phyloP scores from a whole-genome alignment of 257 asterid genomes.

The Solanum dulcamara region DNA sequence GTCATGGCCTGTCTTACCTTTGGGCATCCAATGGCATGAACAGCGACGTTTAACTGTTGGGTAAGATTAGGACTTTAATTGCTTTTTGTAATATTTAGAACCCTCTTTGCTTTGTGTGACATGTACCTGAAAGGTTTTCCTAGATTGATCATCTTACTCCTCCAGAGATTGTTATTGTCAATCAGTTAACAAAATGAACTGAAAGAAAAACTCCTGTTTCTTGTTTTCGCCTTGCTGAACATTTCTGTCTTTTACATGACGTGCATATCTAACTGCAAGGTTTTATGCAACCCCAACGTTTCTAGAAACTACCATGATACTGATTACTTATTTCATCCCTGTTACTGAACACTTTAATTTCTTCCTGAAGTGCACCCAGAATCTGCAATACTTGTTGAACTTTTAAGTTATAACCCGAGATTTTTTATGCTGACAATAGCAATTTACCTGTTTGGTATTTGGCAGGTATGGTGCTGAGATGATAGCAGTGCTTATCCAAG shows the following conservation, averaged over 20 bases:
- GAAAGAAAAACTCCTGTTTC: neutral
- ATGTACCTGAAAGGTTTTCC: neutral
- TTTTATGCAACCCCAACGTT: neutral
- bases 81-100: neutral
- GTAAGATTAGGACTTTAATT: conserved; percentile 22
- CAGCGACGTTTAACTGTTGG: conserved; percentile 70
- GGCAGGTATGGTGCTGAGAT: conserved; percentile 52
- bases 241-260: neutral
- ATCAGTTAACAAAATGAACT: neutral
- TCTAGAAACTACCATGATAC: neutral
- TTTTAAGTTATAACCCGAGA: neutral
- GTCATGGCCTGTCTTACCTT: conserved; percentile 94
- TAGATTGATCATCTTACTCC: neutral
- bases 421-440: neutral
- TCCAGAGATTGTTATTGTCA: neutral
- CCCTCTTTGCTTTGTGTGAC: neutral
- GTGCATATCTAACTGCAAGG: neutral
- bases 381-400: neutral
- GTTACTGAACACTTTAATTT: neutral
- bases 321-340: neutral
- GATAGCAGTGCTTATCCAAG: conserved; percentile 35
- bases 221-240: neutral
- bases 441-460: neutral
- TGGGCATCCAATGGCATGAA: conserved; percentile 82
- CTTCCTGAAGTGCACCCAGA: neutral